A percentile compares a stretch with the other conserved stretches of the same genome.
phyloP scores from a whole-genome alignment of 352 stramenopile genomes.

The Albugo laibachii region DNA sequence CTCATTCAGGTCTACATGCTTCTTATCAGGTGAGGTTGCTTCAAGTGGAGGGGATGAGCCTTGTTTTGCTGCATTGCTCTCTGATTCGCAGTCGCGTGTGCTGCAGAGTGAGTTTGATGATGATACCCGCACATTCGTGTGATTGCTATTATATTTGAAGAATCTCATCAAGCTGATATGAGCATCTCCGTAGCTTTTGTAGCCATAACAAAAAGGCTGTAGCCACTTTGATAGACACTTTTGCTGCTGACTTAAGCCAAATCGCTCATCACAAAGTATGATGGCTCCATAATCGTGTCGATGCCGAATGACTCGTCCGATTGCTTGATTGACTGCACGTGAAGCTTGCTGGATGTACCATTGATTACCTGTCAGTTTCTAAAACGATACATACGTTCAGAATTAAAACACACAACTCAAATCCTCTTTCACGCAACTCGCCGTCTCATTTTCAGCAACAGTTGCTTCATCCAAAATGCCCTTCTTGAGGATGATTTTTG shows the following conservation, averaged over 20 bases:
- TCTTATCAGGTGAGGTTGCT: background rate
- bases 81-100: slow-evolving; percentile 2
- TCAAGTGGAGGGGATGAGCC: slow-evolving; percentile 3
- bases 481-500: slow-evolving; percentile 95
- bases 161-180: slow-evolving; percentile 70
- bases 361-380: slow-evolving; percentile 86
- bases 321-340: slow-evolving; percentile 96
- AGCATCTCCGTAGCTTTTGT: slow-evolving; percentile 58
- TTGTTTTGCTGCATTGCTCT: slow-evolving; percentile 1
- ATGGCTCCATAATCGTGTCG: slow-evolving; percentile 95
- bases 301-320: slow-evolving; percentile 98
- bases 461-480: slow-evolving; percentile 84
- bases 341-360: slow-evolving; percentile 99
- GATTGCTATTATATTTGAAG: slow-evolving; percentile 50
- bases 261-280: slow-evolving; percentile 94
- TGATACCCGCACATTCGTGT: background rate
- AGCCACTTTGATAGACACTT: slow-evolving; percentile 93
- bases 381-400: background rate
- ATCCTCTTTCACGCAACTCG: slow-evolving; percentile 5
- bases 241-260: slow-evolving; percentile 78
- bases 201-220: slow-evolving; percentile 49
- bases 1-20: background rate
- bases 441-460: slow-evolving; percentile 34
- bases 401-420: background rate
- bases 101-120: slow-evolving; percentile 6